Percentiles rank a stretch among this genome's conserved stretches.
Conservation (phyloP, 345 rosid species). For the Acer yangbiense region DNA sequence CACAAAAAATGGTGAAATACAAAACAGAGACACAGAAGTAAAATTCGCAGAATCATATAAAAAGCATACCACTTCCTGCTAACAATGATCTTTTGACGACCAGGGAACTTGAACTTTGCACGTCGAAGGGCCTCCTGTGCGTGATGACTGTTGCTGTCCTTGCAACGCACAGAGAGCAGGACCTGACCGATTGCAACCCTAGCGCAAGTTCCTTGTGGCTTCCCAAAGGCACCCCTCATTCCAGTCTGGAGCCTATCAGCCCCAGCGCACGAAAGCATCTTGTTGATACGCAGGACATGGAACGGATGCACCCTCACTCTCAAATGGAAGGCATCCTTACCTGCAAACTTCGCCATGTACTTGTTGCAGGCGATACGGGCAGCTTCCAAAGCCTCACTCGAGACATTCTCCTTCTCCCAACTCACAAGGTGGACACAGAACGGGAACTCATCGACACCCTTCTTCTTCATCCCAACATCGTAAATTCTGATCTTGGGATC, state of each 20-base stretch:
- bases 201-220: conserved; percentile 59
- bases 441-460: conserved; percentile 61
- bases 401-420: conserved; percentile 64
- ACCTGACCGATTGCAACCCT: conserved; percentile 58
- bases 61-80: conserved; percentile 57
- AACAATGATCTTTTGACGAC: conserved; percentile 64
- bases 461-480: conserved; percentile 68
- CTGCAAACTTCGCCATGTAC: conserved; percentile 56
- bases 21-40: not conserved
- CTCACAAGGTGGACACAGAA: conserved; percentile 60
- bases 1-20: not conserved
- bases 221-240: conserved; percentile 64
- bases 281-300: conserved; percentile 60
- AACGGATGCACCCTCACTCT: conserved; percentile 63
- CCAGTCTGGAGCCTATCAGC: conserved; percentile 69
- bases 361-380: conserved; percentile 65
- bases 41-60: not conserved
- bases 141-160: conserved; percentile 47
- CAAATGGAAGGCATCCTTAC: conserved; percentile 65
- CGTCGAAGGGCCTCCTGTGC: conserved; percentile 67
- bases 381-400: conserved; percentile 61
- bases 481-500: conserved; percentile 60
- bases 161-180: conserved; percentile 56
- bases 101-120: conserved; percentile 64
- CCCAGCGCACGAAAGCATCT: conserved; percentile 70